Base-by-base conservation (phyloP, 1,139 yeast genomes). In the Blastobotrys raffinosifermentans region DNA sequence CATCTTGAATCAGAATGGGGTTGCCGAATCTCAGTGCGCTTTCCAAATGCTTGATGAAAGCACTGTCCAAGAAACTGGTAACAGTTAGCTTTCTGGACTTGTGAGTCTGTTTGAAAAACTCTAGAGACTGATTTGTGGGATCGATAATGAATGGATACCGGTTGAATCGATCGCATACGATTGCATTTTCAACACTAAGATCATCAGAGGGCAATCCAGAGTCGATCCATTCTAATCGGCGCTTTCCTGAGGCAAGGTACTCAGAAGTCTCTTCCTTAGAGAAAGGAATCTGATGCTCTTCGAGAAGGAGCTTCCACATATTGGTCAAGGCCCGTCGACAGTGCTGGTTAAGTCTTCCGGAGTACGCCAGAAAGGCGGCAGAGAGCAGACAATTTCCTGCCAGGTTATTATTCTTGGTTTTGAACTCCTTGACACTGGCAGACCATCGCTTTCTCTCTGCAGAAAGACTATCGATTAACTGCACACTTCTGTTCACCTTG, bases 1-100 rank as follows among this genome's bases (percentile, higher is more conserved):
- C 86, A 58, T 89, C 93, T 49, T 75, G 77, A 20, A 89, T 70
- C 9, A 89, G 55, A 7, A 89, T 64, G 0, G 73, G 54, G 3
- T 86, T 87, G 6, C 98, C 97, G 66, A 89, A 89, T 44, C 93
- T 66, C 19, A 89, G 58, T 0, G 94, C 80, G 53, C 86, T 82
- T 54, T 86, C 95, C 18, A 89, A 58, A 37, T 77, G 83, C 49
- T 76, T 80, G 3, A 73, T 56, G 55, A 80, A 83, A 0, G 80
- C 73, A n/a, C 72, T 73, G 50, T 82, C 85, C 37, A 81, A 58
- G 53, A 87, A 89, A 48, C 93, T 83, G 0, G 95, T 74, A 0
- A 75, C 55, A 0, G 70, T 63, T 2, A 80, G 55, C 35, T 69
- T 70, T 26, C 66, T 63, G 1, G 64, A 63, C 13, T 44, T 39